Evolutionary conservation across 768 basidiomycete genomes (phyloP), one percentile per base, ranked within the genome.

Genomic region (Strobilomyces dryophilus): DNA sequence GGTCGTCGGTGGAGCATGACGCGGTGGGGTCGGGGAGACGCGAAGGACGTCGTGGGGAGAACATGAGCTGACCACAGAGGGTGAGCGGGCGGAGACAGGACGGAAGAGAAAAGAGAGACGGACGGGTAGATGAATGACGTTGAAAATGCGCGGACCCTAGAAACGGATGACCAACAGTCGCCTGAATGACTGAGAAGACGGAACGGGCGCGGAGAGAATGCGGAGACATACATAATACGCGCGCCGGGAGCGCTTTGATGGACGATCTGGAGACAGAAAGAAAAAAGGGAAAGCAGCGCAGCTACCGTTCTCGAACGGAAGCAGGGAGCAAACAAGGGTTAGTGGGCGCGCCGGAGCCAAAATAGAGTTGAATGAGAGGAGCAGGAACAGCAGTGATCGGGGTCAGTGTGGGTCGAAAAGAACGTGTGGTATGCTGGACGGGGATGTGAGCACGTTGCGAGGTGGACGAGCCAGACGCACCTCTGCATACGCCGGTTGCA

Each of bases 211-310:
- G 21, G 41, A 40, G 21, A 45, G 15, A 49, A 45, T 5, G 37
- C 51, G 51, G 49, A 15, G 15, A 53, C 65, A 18, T 45, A 66
- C 65, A 68, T 68, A 34, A 58, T 50, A 57, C 49, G 10, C 21
- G 29, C 42, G 43, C 8, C 18, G n/a, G 37, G 24, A 42, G 20
- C 10, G 15, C 7, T 26, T 44, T 39, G 56, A 58, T 51, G 45
- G 45, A 42, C 24, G 39, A 58, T 50, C 47, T 47, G 42, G 15
- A n/a, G 43, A 47, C 1, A 8, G 8, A 45, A n/a, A 21, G 15
- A 39, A 27, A 14, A 17, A 4, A 47, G 59, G 45, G 42, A 36
- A 35, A 24, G 24, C 24, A 24, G 24, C 24, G 24, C 24, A 24
- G 24, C 24, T 24, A 24, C 24, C 24, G 24, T 24, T 24, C 24